A percentile compares a stretch with the other conserved stretches of the same genome.
phyloP scores from a whole-genome alignment of 345 rosid genomes.

The Schrenkiella parvula region DNA sequence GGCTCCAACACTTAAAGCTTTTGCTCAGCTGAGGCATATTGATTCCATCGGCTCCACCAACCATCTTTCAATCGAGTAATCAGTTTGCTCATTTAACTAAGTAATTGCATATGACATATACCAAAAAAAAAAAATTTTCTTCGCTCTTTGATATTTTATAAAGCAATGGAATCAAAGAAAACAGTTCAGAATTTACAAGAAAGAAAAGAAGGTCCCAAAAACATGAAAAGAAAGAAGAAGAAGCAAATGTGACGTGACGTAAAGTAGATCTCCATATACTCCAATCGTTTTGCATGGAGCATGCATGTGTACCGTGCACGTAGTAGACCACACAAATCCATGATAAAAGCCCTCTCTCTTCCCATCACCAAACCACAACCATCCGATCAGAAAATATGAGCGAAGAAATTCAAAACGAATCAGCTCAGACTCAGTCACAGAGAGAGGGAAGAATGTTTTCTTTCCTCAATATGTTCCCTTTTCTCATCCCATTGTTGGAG shows the following conservation, averaged over 20 bases:
- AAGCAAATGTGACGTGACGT: slow-evolving; percentile 24
- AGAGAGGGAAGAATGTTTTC: slow-evolving; percentile 10
- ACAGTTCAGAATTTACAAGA: not conserved
- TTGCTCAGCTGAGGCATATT: not conserved
- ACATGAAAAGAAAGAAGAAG: slow-evolving; percentile 13
- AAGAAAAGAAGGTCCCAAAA: slow-evolving; percentile 19
- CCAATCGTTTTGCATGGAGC: slow-evolving; percentile 31
- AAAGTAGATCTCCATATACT: slow-evolving; percentile 6
- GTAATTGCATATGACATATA: not conserved
- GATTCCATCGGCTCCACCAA: not conserved
- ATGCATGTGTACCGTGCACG: slow-evolving; percentile 29
- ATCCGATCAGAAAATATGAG: slow-evolving; percentile 8
- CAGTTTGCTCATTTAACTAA: not conserved
- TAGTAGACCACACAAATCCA: slow-evolving; percentile 19
- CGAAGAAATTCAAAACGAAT: not conserved
- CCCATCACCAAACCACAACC: slow-evolving; percentile 17
- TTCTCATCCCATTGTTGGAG: slow-evolving; percentile 20
- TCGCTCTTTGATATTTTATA: not conserved
- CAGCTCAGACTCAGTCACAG: not conserved
- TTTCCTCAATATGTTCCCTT: slow-evolving; percentile 6
- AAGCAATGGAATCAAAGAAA: not conserved
- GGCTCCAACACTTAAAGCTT: too few relatives aligned
- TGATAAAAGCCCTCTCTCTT: slow-evolving; percentile 23
- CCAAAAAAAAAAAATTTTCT: not conserved
- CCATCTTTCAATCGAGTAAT: not conserved